Evolutionary conservation across 768 basidiomycete species (phyloP), one percentile per base, ranked within the genome.

Genomic region (Phallus indusiatus): DNA sequence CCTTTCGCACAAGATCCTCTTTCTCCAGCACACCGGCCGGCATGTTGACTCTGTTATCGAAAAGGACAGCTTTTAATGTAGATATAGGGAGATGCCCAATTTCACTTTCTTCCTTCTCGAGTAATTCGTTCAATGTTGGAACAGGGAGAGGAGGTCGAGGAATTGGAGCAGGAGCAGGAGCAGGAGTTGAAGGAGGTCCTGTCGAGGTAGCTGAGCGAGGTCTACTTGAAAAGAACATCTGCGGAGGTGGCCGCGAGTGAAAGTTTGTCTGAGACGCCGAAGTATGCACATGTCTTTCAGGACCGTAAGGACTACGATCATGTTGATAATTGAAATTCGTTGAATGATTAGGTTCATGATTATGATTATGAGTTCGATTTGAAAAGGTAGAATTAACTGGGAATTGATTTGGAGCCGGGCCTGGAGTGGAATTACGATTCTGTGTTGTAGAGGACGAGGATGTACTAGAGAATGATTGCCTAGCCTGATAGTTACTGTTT

Each of bases 1-100:
- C 90, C 66, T 86, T 88, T 47, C 70, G 76, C 14, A 93, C 88
- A n/a, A 93, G 70, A 53, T 93, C 90, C 21, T 77, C 73, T 74
- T 96, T 96, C 74, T 96, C 94, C n/a, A 95, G 73, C 1, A 94
- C 73, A 18, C 37, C 67, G 56, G 79, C 68, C 66, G 84, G 76
- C 47, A 76, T 73, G 65, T 73, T 72, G 16, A 89, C 88, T 58
- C 88, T 91, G 63, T 94, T 90, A 56, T 83, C 82, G 67, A 83
- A 90, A 20, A 96, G 70, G 18, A 95, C 79, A 1, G 78, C 76
- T 69, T 96, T 96, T 51, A 96, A 75, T n/a, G 78, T 72, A 21
- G 81, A 74, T 56, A 94, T 81, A 7, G 86, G 81, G 14, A 95
- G 75, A 2, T 76, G 70, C 1, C 76, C 69, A n/a, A 94, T 71